Evolutionary conservation across 768 basidiomycete genomes (phyloP), one percentile per base, ranked within the genome.

Genomic region (Tremella yokohamensis): DNA sequence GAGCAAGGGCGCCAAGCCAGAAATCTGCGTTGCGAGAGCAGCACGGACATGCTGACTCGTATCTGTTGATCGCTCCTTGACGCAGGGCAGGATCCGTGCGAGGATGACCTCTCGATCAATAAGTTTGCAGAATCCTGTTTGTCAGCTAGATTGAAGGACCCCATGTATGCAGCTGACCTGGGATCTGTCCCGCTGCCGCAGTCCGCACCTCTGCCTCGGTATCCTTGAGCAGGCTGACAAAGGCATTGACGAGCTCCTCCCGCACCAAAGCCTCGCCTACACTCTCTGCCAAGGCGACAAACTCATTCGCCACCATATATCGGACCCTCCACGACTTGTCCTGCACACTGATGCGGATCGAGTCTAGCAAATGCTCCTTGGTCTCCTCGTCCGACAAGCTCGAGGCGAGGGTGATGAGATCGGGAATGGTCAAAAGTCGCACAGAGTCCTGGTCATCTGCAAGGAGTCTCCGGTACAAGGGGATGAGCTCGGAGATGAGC

Each of bases 271-370:
- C 90, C 59, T 82, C 79, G 2, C 96, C 94, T 15, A 96, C 88
- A 8, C 89, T 86, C 72, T 90, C 87, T 0, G 94, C 91, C 54
- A 99, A 84, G 19, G 63, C 88, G 64, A 98, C 96, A 78, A 98
- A 98, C 76, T 97, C 90, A 63, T 84, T 90, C 1, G 93, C 94
- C 15, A 92, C 91, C 93, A 98, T 97, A 77, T 97, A 99, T 74
- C 96, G 82, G 53, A 99, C 96, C 65, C 96, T 82, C 96, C 96
- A 99, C 75, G 91, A 94, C 81, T 97, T 96, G 77, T 99, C 96
- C 11, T 85, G 82, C 49, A 96, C 86, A 63, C 88, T 89, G 60
- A 87, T 84, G 70, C 89, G 85, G 68, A 97, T 86, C 76, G 93
- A 88, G 64, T 87, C 86, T 62, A 92, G 79, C 22, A 98, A 79